phyloP scores from a whole-genome alignment of 1,284 basidiomycete species.

The Coniferiporia weirii region DNA sequence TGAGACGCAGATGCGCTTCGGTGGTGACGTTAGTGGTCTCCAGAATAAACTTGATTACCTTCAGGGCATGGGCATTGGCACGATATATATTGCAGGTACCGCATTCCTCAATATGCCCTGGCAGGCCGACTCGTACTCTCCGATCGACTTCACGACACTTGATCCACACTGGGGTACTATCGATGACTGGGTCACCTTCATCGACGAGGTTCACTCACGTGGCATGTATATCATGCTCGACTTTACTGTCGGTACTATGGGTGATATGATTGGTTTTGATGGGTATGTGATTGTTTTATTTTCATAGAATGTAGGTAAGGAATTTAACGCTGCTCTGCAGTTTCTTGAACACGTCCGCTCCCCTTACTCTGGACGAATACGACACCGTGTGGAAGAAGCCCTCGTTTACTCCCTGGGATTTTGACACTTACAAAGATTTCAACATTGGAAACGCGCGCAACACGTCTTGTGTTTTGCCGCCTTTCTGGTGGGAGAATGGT shows the following conservation, averaged over 20 bases:
- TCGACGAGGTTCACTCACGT: conserved; percentile 71
- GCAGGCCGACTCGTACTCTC: conserved; percentile 93
- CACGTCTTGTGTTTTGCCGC: conserved; percentile 66
- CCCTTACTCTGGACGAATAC: conserved; percentile 75
- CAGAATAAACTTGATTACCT: conserved; percentile 77
- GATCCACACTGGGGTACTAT: conserved; percentile 89
- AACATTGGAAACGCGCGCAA: conserved; percentile 62
- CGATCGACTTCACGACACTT: conserved; percentile 81
- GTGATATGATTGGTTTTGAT: conserved; percentile 78
- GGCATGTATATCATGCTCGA: conserved; percentile 91
- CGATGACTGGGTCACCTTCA: conserved; percentile 68
- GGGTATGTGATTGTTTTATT: conserved; percentile 44
- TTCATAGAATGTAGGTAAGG: too few relatives aligned
- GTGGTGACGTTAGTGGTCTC: conserved; percentile 81
- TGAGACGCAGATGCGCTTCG: conserved; percentile 83
- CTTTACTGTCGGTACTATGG: conserved; percentile 90
- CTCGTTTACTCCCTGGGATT: conserved; percentile 75
- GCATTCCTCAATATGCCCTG: conserved; percentile 92
- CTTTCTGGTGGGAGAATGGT: conserved; percentile 76
- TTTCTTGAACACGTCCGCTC: conserved; percentile 72
- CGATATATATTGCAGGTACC: conserved; percentile 87
- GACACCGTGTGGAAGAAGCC: conserved; percentile 73
- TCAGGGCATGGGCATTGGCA: conserved; percentile 77
- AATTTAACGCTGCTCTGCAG: conserved; percentile 33
- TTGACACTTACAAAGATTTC: conserved; percentile 81